Percentiles rank a stretch among this genome's conserved stretches.
These are phyloP conservation scores for Flueggea neowawraea DNA, from an alignment of 441 rosid species.

Conservation along the genomic window DNA sequence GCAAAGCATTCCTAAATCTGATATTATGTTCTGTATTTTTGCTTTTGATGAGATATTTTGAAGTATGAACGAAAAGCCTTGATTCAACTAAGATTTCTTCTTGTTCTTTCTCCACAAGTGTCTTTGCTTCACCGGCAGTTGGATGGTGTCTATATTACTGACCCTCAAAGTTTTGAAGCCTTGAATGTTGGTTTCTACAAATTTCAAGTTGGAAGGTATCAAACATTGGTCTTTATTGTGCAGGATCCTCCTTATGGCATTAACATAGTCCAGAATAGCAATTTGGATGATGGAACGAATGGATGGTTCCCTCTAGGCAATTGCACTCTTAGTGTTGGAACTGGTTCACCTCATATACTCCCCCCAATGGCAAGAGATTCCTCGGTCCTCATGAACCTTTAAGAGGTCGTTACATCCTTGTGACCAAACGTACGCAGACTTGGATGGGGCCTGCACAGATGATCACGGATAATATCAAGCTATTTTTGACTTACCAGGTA, in stretches of 20 bases:
- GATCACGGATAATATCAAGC: conserved; percentile 70
- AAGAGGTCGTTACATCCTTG: conserved; percentile 64
- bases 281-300: conserved; percentile 45
- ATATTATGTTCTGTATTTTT: too few species aligned
- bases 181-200: too few species aligned
- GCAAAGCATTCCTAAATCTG: too few species aligned
- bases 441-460: conserved; percentile 99
- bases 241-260: conserved; percentile 74
- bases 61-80: too few species aligned
- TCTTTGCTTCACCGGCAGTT: too few species aligned
- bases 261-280: conserved; percentile 63
- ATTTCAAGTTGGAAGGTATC: neutral
- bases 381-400: conserved; percentile 66
- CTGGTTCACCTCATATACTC: conserved; percentile 80
- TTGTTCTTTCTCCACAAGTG: too few species aligned
- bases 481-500: conserved; percentile 83
- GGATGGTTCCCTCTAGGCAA: conserved; percentile 87
- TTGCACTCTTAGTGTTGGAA: conserved; percentile 55
- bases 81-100: too few species aligned
- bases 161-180: too few species aligned
- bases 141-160: too few species aligned
- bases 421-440: conserved; percentile 64
- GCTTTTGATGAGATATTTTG: too few species aligned
- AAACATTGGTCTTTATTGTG: conserved; percentile 1
- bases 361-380: conserved; percentile 93